phyloP scores from a whole-genome alignment of 441 rosid genomes.

The Jatropha podagrica region DNA sequence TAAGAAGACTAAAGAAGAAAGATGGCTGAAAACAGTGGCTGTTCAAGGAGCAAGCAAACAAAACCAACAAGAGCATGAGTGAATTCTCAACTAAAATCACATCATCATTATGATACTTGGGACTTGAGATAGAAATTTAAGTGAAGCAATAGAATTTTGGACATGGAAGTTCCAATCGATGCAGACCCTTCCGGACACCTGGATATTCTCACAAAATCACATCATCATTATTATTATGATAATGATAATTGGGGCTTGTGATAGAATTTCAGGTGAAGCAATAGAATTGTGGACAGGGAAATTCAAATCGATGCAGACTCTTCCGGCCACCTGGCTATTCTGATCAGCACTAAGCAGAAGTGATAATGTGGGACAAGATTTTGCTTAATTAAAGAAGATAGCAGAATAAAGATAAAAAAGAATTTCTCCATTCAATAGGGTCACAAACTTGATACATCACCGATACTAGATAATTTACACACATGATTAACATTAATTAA shows the following conservation, averaged over 20 bases:
- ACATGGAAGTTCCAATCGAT: neutral
- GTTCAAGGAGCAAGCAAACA: too few species aligned
- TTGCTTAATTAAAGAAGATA: neutral
- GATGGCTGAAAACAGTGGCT: too few species aligned
- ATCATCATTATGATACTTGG: too few species aligned
- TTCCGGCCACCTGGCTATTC: neutral
- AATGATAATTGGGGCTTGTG: neutral
- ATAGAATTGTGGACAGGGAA: neutral
- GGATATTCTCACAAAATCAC: too few species aligned
- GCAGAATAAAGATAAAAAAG: neutral
- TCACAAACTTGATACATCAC: slow-evolving; percentile 16
- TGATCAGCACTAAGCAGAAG: neutral
- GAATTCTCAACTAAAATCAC: too few species aligned
- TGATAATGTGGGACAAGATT: neutral
- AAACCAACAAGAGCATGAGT: too few species aligned
- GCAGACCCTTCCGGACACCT: neutral
- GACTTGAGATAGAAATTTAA: too few species aligned
- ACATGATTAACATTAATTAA: slow-evolving; percentile 21
- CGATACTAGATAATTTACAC: slow-evolving; percentile 36
- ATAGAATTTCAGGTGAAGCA: neutral
- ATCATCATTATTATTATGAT: too few species aligned
- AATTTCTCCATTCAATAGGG: slow-evolving; percentile 25
- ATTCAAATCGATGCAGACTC: neutral
- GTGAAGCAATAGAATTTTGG: too few species aligned
- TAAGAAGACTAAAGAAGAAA: too few species aligned